Base-by-base conservation (phyloP, 352 stramenopile genomes). In the Peronospora destructor region DNA sequence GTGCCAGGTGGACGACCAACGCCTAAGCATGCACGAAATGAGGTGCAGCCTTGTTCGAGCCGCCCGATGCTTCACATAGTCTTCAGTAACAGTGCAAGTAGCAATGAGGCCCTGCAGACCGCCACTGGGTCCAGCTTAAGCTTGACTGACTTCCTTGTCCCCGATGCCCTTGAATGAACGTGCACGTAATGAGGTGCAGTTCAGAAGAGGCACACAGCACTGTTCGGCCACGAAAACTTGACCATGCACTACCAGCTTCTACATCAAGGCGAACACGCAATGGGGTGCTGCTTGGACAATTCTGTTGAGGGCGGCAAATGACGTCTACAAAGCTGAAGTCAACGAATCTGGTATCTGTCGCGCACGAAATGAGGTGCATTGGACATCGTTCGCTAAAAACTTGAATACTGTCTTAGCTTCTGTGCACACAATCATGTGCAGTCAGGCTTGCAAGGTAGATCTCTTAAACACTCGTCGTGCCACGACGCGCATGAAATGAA, bases 171-270 rank as follows among this genome's bases (percentile, higher is more conserved):
- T 12, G 40, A 14, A 21, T 21, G 30, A 53, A 50, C 19, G 35
- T 34, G 46, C 58, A 66, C 53, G 53, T 45, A 62, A 66, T 68
- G 59, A 68, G 54, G 45, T 64, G 54, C 54, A 50, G 25, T 52
- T 56, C 37, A 44, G 19, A 19, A 41, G 5, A 49, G 8, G 16
- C 34, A 55, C 37, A 38, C 43, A 39, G 46, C n/a, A 37, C 49
- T n/a, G 46, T 36, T 49, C 21, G 30, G 26, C 29, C 16, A 41
- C 7, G 19, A 47, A 54, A 43, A 45, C 34, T 56, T 42, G 45
- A 46, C 43, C 49, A 37, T 36, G 9, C 49, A 28, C 32, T 9
- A 33, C 35, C 1, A 45, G 45, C 29, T 38, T 36, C 12, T 7
- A 53, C 34, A 6, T 35, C 36, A 14, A 23, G 44, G 52, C 35